Base-by-base conservation (phyloP, 1,139 yeast species). In the Debaryomyces psychrophilus region DNA sequence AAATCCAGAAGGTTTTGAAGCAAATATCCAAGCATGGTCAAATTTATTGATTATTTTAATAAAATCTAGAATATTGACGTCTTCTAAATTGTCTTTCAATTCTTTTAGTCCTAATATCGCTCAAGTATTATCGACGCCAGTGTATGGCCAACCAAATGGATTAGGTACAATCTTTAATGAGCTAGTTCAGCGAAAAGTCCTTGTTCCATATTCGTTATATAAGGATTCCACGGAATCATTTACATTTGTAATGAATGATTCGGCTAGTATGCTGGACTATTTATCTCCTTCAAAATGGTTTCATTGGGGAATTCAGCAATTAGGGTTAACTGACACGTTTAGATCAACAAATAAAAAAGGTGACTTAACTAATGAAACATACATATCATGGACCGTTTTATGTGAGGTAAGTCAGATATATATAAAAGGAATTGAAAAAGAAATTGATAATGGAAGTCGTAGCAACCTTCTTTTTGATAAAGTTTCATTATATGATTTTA, bases 1-100 rank as follows among this genome's bases (percentile, higher is more conserved):
- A 18, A 87, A 87, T 58, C 79, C 79, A 1, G 90, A 84, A 51
- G 95, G 95, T 1, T 86, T 71, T 53, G 79, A 73, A 31, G 93
- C 93, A 20, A 87, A 87, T 57, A 52, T 85, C n/a, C 62, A 64
- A 2, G 86, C 90, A 1, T 87, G 95, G 95, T 43, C 50, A 5
- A 48, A 55, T 7, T 58, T 73, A 14, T 49, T 74, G 12, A 39
- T 43, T 8, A 57, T 58, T 8, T 45, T 72, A 22, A 54, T 69
- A 28, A 47, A 39, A 18, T 28, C 45, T 4, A 49, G 55, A 15
- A 51, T 55, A 6, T 47, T 58, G 28, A 47, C 50, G 4, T 53
- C 51, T 23, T 59, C 68, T 0, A 42, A 47, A 18, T 41, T 69
- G 8, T 58, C 65, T 1, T 44, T 71, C 1, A 54, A 67, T 3